Conservation (phyloP, 306 rosid genomes). For the Cercis canadensis region DNA sequence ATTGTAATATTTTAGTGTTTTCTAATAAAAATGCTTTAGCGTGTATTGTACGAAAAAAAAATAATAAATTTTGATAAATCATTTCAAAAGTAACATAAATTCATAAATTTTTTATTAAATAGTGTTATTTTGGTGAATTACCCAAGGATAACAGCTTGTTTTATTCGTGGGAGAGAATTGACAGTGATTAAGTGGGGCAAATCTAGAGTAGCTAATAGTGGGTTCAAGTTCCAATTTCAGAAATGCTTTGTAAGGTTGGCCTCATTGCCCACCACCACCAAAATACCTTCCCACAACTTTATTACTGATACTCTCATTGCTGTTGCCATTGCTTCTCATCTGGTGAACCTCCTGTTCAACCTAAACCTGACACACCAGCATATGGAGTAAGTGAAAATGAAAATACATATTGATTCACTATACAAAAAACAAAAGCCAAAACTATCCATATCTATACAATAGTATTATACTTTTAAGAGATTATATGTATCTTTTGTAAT, state of each 20-base stretch:
- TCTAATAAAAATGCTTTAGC: no score
- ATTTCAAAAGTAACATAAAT: no score
- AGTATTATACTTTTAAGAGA: conserved; percentile 8
- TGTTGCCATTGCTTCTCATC: conserved; percentile 44
- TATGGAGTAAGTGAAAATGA: conserved; percentile 24
- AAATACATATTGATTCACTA: conserved; percentile 34
- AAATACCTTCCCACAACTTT: conserved; percentile 61
- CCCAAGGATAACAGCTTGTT: no score
- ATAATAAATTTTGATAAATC: no score
- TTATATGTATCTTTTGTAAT: conserved; percentile 3
- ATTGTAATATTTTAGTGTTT: no score
- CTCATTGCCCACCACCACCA: conserved; percentile 73
- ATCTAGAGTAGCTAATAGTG: not conserved
- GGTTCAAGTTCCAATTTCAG: conserved; percentile 77
- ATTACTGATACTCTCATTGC: conserved; percentile 37
- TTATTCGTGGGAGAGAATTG: conserved; percentile 35
- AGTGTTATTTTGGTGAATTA: no score
- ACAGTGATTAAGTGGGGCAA: not conserved
- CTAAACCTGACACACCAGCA: conserved; percentile 45
- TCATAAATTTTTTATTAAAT: no score
- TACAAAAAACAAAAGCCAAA: not conserved
- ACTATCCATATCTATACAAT: not conserved
- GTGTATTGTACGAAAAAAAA: no score
- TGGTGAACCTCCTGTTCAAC: conserved; percentile 56
- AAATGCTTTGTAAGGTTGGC: conserved; percentile 94